Evolutionary conservation across 2,329 filamentous ascomycete species (phyloP), one percentile per base, ranked within the genome.

Genomic region (Xylariaceae sp.): DNA sequence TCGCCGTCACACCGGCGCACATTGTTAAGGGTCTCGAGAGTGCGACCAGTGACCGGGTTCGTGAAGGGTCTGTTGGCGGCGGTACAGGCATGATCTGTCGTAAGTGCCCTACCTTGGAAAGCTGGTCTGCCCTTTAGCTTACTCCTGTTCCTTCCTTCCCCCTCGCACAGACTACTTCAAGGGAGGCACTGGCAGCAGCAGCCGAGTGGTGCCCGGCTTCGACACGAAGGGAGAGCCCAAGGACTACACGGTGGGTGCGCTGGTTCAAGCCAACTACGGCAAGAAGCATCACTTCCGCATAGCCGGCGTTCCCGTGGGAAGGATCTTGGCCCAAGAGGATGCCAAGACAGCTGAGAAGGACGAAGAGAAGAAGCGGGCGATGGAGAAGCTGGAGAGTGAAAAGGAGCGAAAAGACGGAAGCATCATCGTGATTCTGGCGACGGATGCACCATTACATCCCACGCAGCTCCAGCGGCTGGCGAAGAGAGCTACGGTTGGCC

Each of bases 201-300:
- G 71, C 33, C 69, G 81, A 16, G 47, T 76, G 6, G 68, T 83
- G n/a, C 59, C 62, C 2, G 71, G 72, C 0, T 48, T 65, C 16
- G 64, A 65, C 31, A 54, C 52, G 3, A 51, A 50, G n/a, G 57
- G 51, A n/a, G 52, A 56, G 19, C 48, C 53, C 4, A 67, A 59
- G 39, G 59, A 62, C 3, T 83, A 77, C 50, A 80, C 73, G 0
- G 66, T 85, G 14, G 81, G 67, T 1, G 78, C 73, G 2, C 63
- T 85, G 6, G 75, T 80, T 3, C 79, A 83, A 57, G 71, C 74
- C 31, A 85, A 85, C 55, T 85, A 83, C 53, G 81, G 81, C 8
- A 61, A 65, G 21, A 65, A 67, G 42, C 60, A 68, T 28, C 71
- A 78, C 48, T 67, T 85, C 36, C 66, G 68, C 28, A 73, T 85